Base-by-base conservation (phyloP, 352 stramenopile genomes). In the Globisporangium iwayamae region DNA sequence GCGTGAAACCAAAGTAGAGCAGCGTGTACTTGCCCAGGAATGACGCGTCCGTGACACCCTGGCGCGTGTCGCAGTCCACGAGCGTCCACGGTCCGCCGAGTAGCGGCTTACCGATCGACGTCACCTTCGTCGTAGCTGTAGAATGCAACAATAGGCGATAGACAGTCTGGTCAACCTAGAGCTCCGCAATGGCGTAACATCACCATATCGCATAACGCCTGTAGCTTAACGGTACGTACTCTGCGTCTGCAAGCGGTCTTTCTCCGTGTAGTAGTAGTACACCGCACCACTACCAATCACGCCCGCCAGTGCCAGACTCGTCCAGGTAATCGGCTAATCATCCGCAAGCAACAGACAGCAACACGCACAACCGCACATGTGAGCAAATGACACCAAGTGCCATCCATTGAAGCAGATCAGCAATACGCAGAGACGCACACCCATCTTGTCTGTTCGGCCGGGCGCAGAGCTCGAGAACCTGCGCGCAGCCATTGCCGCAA, bases 1-100 rank as follows among this genome's bases (percentile, higher is more conserved):
- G 93, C 62, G 97, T 98, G 83, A 99, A 99, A 67, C 98, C 98
- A 89, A 99, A 99, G 88, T 99, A 99, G 25, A 99, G 78, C 46
- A 99, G 80, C 62, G 94, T 89, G 81, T 97, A 98, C 71, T 99
- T 95, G 66, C 97, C 97, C 50, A 72, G 75, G 70, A 91, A 98
- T 67, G 87, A 87, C 41, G 86, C 89, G 70, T 98, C 90, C 28
- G 93, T 98, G 41, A 97, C 87, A 6, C 87, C 87, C 20, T 67
- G 74, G 61, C 90, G 81, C 32, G 83, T 87, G 60, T 95, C 72
- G 54, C 91, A 96, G 66, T 98, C 88, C 45, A 98, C 92, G 0
- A 98, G 81, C 45, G 91, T 97, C 85, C 89, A 98, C 11, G 89
- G 90, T 14, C 95, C 95, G 39, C 95, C 95, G 13, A 98, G 76